These are phyloP conservation scores for Colletotrichum phormii DNA, from an alignment of 2,329 filamentous ascomycete genomes.

Conservation along the genomic window DNA sequence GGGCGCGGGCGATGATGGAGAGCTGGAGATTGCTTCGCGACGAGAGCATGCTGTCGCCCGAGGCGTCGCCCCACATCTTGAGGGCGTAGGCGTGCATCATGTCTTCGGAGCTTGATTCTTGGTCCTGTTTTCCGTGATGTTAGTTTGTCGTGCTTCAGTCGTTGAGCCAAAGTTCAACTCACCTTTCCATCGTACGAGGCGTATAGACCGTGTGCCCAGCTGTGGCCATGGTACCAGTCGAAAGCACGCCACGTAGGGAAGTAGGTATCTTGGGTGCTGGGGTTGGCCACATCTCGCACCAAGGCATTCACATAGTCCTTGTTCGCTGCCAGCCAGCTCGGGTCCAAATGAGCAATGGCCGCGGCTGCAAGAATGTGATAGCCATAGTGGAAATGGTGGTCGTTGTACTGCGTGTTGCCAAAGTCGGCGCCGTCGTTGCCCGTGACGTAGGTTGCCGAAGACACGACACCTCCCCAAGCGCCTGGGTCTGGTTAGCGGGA, in stretches of 20 bases:
- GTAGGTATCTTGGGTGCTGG: conserved; percentile 74
- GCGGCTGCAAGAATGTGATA: conserved; percentile 92
- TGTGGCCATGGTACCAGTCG: conserved; percentile 96
- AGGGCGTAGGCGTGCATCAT: conserved; percentile 87
- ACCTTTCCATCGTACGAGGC: conserved; percentile 79
- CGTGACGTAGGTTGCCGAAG: conserved; percentile 77
- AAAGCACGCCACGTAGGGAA: conserved; percentile 89
- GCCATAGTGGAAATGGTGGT: conserved; percentile 82
- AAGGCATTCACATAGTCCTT: conserved; percentile 85
- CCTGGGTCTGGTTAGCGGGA: conserved; percentile 46
- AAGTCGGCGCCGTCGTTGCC: conserved; percentile 82
- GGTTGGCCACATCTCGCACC: conserved; percentile 86
- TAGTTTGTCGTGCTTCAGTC: background rate
- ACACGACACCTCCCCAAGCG: conserved; percentile 85
- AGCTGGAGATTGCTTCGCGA: conserved; percentile 87
- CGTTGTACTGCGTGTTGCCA: conserved; percentile 88
- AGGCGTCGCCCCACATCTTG: conserved; percentile 92
- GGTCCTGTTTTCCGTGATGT: conserved; percentile 55
- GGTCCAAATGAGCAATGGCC: conserved; percentile 83
- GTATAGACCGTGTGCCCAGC: conserved; percentile 87
- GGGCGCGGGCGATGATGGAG: conserved; percentile 77
- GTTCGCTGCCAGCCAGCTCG: conserved; percentile 78
- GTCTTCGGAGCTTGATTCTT: conserved; percentile 93
- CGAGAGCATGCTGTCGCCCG: conserved; percentile 82
- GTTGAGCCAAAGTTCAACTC: background rate